These are phyloP conservation scores for Kluyveromyces dobzhanskii DNA, from an alignment of 805 yeast species.

Conservation along the genomic window DNA sequence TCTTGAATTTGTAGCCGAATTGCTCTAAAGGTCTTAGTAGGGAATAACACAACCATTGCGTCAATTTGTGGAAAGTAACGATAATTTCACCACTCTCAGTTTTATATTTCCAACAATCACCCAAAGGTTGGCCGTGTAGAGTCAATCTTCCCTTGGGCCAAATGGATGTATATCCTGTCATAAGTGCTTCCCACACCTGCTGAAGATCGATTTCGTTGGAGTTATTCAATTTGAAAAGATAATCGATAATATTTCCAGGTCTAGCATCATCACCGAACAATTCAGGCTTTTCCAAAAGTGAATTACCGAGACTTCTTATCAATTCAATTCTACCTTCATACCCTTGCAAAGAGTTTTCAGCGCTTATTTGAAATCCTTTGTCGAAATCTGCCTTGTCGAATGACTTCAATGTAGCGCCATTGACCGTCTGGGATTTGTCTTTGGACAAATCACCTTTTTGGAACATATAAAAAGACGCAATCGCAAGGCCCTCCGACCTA, in stretches of 20 bases:
- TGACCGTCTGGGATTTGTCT: slow-evolving; percentile 32
- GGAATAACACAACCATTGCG: slow-evolving; percentile 63
- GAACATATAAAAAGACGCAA: slow-evolving; percentile 51
- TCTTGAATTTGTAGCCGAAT: slow-evolving; percentile 35
- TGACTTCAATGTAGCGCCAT: slow-evolving; percentile 33
- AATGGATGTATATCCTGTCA: slow-evolving; percentile 47
- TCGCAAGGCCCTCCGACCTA: slow-evolving; percentile 59
- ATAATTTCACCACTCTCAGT: slow-evolving; percentile 31
- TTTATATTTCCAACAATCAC: slow-evolving; percentile 52
- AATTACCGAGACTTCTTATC: slow-evolving; percentile 40
- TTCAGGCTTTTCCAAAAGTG: slow-evolving; percentile 32
- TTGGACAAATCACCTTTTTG: slow-evolving; percentile 38
- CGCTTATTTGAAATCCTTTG: slow-evolving; percentile 41
- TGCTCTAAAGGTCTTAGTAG: slow-evolving; percentile 43
- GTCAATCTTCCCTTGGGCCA: slow-evolving; percentile 56
- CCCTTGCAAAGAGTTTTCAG: slow-evolving; percentile 44
- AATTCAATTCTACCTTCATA: slow-evolving; percentile 44
- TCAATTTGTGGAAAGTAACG: slow-evolving; percentile 56
- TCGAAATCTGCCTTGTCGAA: slow-evolving; percentile 32
- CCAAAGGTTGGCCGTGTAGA: slow-evolving; percentile 43
- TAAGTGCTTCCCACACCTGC: slow-evolving; percentile 45
- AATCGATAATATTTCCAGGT: slow-evolving; percentile 49
- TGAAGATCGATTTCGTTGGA: slow-evolving; percentile 34
- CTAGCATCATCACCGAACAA: slow-evolving; percentile 42
- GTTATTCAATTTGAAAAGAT: slow-evolving; percentile 26